Evolutionary conservation across 139 green algal species (phyloP), one percentile per base, ranked within the genome.

Genomic region (Pseudopediastrum boryanum): DNA sequence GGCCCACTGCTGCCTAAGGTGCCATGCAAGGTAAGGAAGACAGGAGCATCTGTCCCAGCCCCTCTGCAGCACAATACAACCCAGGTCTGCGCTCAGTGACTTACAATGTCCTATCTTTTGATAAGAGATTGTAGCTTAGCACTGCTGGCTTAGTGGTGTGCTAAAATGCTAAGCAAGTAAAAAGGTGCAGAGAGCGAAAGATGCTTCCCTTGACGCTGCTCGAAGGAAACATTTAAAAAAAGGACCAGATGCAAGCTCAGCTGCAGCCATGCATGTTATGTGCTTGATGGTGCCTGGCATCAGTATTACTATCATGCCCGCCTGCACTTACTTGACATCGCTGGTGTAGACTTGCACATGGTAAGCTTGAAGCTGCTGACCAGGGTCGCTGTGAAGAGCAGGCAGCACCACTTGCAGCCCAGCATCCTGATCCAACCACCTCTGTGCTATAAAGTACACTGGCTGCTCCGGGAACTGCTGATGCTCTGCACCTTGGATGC

Each of bases 11-110:
- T 52, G 44, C 43, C 43, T 1, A 27, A 43, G 25, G 77, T 58
- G 7, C 87, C 87, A 50, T 78, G 68, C 72, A 94, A 75, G 78
- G 93, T 82, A 36, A 89, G 2, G 23, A 80, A 85, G 19, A 94
- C 87, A 9, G 87, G 71, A 19, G 86, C 83, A 27, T 91, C 88
- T 19, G 90, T 94, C 59, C 90, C 90, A 2, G 87, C 90, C 42
- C 81, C 70, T 42, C 79, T 79, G 70, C 16, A 12, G 54, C 31
- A 43, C 63, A 43, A 41, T 41, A 29, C 19, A 9, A 2, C 23
- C 19, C 63, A 54, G 19, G 16, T 19, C 13, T 16, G 16, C 16
- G 48, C 19, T 16, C 48, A 58, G 48, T 19, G 19, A 58, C 13
- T 58, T 19, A 19, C 48, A 58, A 19, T 19, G 19, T n/a, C 16